Percentiles rank a stretch among this genome's conserved stretches.
Evolutionary conservation across 192 early-diverging fungal species (phyloP).

Genomic region (Ambispora gerdemannii): DNA sequence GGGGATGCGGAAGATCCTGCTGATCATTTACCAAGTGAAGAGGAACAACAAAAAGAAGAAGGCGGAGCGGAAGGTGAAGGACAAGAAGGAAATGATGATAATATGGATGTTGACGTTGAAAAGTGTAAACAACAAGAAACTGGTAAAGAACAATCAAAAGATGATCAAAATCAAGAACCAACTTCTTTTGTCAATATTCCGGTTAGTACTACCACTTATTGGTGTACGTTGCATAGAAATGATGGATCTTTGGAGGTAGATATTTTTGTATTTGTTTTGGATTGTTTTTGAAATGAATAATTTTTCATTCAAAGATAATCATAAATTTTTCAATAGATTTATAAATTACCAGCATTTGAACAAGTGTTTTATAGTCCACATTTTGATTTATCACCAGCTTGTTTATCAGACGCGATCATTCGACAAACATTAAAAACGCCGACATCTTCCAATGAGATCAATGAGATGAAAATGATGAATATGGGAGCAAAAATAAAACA

Average conservation of each 20-base stretch:
- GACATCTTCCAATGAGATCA: slow-evolving; percentile 49
- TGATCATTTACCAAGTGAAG: slow-evolving; percentile 17
- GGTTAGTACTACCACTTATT: no score
- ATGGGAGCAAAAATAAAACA: slow-evolving; percentile 57
- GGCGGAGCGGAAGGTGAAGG: slow-evolving; percentile 23
- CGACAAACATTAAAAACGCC: slow-evolving; percentile 40
- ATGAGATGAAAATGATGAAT: slow-evolving; percentile 66
- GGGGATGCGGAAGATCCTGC: slow-evolving; percentile 19
- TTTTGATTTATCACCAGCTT: slow-evolving; percentile 57
- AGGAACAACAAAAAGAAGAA: slow-evolving; percentile 35
- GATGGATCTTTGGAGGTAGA: slow-evolving; percentile 66
- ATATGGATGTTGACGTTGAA: slow-evolving; percentile 43
- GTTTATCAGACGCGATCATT: slow-evolving; percentile 50
- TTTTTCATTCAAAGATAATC: background rate
- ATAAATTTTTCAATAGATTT: slow-evolving; percentile 40
- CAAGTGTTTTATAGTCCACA: slow-evolving; percentile 55
- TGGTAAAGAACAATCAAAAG: slow-evolving; percentile 35
- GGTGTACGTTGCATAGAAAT: slow-evolving; percentile 62
- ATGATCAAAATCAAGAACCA: no score
- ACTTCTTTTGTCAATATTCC: no score
- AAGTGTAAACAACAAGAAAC: slow-evolving; percentile 27
- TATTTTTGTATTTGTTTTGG: background rate
- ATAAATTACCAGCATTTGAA: slow-evolving; percentile 52
- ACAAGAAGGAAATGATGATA: slow-evolving; percentile 40
- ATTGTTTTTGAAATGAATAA: background rate